These are phyloP conservation scores for Chlamydomonas incerta DNA, from an alignment of 139 green algal species.

Conservation along the genomic window DNA sequence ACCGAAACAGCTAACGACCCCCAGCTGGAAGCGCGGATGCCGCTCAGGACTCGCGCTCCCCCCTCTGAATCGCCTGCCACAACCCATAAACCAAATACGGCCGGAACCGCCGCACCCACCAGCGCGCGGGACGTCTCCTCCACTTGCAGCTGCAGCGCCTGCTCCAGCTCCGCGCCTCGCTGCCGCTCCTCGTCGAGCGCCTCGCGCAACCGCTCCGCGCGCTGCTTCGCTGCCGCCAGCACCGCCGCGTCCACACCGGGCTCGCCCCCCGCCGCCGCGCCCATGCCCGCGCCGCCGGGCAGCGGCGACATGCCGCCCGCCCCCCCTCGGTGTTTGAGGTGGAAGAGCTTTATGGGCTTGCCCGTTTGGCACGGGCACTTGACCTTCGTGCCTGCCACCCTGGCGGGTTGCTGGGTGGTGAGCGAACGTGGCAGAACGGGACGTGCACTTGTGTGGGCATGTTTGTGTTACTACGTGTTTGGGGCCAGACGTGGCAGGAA, in stretches of 20 bases:
- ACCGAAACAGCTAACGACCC: too few relatives aligned
- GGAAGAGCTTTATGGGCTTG: constrained; percentile 9
- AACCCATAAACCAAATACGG: too few relatives aligned
- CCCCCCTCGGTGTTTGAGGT: not conserved
- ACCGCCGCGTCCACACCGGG: not conserved
- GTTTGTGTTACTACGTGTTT: too few relatives aligned
- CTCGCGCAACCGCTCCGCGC: not conserved
- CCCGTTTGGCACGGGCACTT: constrained; percentile 31
- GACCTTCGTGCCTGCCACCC: not conserved
- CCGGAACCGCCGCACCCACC: too few relatives aligned
- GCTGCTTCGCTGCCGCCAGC: not conserved
- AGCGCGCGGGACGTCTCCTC: not conserved
- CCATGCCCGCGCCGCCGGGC: not conserved
- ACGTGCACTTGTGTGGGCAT: too few relatives aligned
- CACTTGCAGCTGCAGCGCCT: not conserved
- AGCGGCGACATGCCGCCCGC: not conserved
- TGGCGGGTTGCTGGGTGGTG: not conserved
- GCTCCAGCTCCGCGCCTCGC: constrained; percentile 2
- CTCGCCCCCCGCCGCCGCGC: too few relatives aligned
- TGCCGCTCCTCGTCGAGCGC: constrained; percentile 14
- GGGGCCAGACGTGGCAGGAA: too few relatives aligned
- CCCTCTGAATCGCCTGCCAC: too few relatives aligned
- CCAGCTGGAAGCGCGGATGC: too few relatives aligned
- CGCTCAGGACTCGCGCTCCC: too few relatives aligned
- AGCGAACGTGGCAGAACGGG: too few relatives aligned